These are phyloP conservation scores for Alternaria panax DNA, from an alignment of 2,329 filamentous ascomycete genomes.

Conservation along the genomic window DNA sequence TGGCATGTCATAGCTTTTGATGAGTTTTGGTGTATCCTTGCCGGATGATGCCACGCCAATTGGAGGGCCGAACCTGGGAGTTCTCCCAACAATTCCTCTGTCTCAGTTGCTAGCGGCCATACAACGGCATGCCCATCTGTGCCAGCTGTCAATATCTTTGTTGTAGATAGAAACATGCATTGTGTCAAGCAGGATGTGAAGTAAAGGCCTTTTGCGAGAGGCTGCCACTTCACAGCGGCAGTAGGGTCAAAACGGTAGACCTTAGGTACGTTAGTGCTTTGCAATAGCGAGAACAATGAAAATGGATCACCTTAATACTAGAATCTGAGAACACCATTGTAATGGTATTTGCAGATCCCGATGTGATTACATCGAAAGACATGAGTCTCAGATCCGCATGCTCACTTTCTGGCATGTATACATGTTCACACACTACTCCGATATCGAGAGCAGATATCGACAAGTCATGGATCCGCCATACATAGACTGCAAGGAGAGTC, in stretches of 20 bases:
- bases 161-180: constrained; percentile 50
- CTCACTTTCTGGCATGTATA: constrained; percentile 58
- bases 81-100: constrained; percentile 13
- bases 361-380: constrained; percentile 69
- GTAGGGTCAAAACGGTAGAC: constrained; percentile 53
- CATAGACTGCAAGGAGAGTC: constrained; percentile 64
- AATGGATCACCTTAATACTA: constrained; percentile 63
- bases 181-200: constrained; percentile 74
- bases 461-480: constrained; percentile 73
- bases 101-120: constrained; percentile 57
- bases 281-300: not conserved
- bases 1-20: constrained; percentile 67
- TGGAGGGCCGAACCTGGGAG: constrained; percentile 32
- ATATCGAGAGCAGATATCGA: constrained; percentile 57
- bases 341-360: constrained; percentile 60
- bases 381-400: constrained; percentile 78
- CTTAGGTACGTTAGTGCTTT: constrained; percentile 38
- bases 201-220: constrained; percentile 52
- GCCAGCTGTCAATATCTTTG: constrained; percentile 69
- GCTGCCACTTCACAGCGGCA: constrained; percentile 41
- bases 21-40: constrained; percentile 75
- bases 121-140: constrained; percentile 81
- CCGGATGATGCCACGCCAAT: constrained; percentile 33
- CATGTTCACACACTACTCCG: constrained; percentile 61
- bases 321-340: constrained; percentile 87